A percentile compares a stretch with the other conserved stretches of the same genome.
Conservation (phyloP, 148 eudicot species). For the Cornus kousa region DNA sequence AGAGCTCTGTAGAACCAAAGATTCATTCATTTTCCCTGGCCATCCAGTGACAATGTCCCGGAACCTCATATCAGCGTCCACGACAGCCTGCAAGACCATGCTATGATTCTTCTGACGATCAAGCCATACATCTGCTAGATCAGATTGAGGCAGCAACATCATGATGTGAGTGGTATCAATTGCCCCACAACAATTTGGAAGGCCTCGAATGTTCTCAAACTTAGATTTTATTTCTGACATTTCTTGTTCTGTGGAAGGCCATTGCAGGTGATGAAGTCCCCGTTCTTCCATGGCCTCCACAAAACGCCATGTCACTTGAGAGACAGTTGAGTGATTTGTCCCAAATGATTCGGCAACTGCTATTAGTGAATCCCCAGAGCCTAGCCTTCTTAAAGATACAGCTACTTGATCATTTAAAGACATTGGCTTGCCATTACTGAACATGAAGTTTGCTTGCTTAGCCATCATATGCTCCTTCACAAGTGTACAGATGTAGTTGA, state of each 20-base stretch:
- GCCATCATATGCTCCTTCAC: conserved; percentile 57
- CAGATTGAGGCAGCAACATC: conserved; percentile 61
- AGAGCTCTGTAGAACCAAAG: conserved; percentile 55
- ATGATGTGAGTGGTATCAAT: conserved; percentile 77
- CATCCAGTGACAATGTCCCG: conserved; percentile 75
- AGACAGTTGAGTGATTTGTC: conserved; percentile 74
- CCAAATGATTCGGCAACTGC: conserved; percentile 68
- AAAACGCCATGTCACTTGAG: conserved; percentile 90
- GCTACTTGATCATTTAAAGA: conserved; percentile 73
- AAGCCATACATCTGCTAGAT: conserved; percentile 54
- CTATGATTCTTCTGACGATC: conserved; percentile 68
- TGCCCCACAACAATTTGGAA: conserved; percentile 88
- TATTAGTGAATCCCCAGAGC: conserved; percentile 75
- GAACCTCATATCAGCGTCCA: conserved; percentile 81
- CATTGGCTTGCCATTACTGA: conserved; percentile 56
- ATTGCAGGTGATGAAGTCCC: conserved; percentile 72
- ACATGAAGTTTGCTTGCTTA: conserved; percentile 52
- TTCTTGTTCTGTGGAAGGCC: conserved; percentile 68
- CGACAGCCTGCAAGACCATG: conserved; percentile 84
- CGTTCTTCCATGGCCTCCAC: conserved; percentile 81
- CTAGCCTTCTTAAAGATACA: conserved; percentile 74
- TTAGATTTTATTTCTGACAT: conserved; percentile 54
- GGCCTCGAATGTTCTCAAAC: conserved; percentile 71
- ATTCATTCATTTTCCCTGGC: conserved; percentile 73
- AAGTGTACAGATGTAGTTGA: conserved; percentile 76